phyloP scores from a whole-genome alignment of 2,329 filamentous ascomycete species.

The Clonostachys byssicola region DNA sequence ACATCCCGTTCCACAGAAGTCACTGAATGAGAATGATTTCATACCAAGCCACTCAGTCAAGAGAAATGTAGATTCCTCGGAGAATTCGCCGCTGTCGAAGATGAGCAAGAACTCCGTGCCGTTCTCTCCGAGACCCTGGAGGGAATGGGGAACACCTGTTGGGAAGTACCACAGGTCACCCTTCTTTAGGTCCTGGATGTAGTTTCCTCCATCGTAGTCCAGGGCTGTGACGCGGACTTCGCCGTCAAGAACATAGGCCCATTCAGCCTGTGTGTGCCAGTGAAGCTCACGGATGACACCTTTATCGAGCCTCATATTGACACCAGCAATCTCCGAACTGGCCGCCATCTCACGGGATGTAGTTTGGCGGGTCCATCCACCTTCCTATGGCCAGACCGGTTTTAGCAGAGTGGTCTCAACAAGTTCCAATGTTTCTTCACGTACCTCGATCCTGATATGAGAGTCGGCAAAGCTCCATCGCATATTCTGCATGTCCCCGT shows the following conservation, averaged over 20 bases:
- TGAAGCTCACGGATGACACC: conserved; percentile 74
- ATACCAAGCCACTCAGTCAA: conserved; percentile 68
- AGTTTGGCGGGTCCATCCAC: conserved; percentile 74
- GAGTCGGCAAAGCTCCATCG: conserved; percentile 68
- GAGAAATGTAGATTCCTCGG: conserved; percentile 65
- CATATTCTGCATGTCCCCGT: conserved; percentile 67
- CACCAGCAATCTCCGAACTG: conserved; percentile 68
- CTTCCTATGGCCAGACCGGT: conserved; percentile 47
- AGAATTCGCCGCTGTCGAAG: conserved; percentile 46
- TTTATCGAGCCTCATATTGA: conserved; percentile 73
- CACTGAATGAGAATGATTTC: conserved; percentile 16
- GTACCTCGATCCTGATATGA: conserved; percentile 57
- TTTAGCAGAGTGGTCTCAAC: neutral
- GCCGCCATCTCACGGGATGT: conserved; percentile 61
- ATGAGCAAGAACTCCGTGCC: conserved; percentile 47
- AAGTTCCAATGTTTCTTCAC: neutral
- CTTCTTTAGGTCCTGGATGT: conserved; percentile 71
- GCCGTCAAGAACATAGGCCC: conserved; percentile 71
- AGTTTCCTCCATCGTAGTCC: conserved; percentile 71
- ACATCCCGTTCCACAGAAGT: no score
- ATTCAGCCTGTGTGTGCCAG: conserved; percentile 79
- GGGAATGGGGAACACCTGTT: conserved; percentile 70
- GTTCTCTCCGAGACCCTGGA: conserved; percentile 66
- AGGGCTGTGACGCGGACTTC: conserved; percentile 68
- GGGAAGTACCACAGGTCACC: conserved; percentile 83